A percentile compares a stretch with the other conserved stretches of the same genome.
phyloP scores from a whole-genome alignment of 306 rosid species.

The Oemleria cerasiformis region DNA sequence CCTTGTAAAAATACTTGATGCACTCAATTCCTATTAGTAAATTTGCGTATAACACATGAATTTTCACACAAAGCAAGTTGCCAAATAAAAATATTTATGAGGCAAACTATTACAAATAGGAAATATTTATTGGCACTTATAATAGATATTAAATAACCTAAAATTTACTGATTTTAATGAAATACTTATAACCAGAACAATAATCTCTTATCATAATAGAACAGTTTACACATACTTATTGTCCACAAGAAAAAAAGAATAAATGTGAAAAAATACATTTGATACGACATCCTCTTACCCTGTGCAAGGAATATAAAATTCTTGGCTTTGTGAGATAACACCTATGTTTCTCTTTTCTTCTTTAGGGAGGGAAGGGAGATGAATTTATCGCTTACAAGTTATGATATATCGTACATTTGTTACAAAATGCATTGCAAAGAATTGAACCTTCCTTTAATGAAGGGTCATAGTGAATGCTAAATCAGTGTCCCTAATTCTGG shows the following conservation, averaged over 20 bases:
- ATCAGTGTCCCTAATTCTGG: neutral
- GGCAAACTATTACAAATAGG: too few species aligned
- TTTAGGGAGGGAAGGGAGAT: neutral
- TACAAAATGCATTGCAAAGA: conserved; percentile 14
- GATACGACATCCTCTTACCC: neutral
- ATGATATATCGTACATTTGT: neutral
- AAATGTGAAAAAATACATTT: neutral
- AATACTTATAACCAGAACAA: neutral
- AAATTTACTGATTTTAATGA: neutral
- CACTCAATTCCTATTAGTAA: too few species aligned
- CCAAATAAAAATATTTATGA: too few species aligned
- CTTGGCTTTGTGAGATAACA: neutral
- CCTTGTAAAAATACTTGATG: too few species aligned
- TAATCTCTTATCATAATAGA: neutral
- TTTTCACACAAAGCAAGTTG: too few species aligned
- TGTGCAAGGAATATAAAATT: neutral
- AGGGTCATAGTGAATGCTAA: neutral
- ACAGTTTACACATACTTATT: neutral
- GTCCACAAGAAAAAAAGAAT: neutral
- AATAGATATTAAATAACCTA: too few species aligned
- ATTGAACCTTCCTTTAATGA: neutral
- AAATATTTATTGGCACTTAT: too few species aligned
- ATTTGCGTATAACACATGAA: too few species aligned
- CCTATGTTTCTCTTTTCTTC: neutral
- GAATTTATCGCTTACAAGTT: neutral